Evolutionary conservation across 495 filamentous ascomycete genomes (phyloP).

Genomic region (Oleoguttula mirabilis): DNA sequence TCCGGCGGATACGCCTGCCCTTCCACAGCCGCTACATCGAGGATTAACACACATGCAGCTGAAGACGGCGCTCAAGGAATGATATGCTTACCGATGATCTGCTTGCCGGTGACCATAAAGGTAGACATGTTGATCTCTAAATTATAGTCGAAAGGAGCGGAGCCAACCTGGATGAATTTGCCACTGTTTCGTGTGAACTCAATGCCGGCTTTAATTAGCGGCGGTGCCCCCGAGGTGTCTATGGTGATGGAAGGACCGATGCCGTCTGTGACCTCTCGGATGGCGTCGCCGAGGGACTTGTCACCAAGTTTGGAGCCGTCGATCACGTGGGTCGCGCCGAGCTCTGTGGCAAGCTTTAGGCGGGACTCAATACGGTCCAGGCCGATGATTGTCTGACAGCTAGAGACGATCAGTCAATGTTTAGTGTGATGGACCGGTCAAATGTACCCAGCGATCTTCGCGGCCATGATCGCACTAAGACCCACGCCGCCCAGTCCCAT

Average conservation of each 20-base stretch:
- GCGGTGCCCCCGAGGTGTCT: slow-evolving; percentile 22
- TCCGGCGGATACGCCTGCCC: slow-evolving; percentile 17
- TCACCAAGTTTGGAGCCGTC: slow-evolving; percentile 18
- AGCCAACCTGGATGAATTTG: slow-evolving; percentile 23
- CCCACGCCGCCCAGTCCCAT: slow-evolving; percentile 25
- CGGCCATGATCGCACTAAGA: slow-evolving; percentile 24
- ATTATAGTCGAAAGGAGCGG: slow-evolving; percentile 17
- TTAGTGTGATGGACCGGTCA: background rate
- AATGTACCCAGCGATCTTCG: slow-evolving; percentile 15
- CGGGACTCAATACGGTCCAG: slow-evolving; percentile 19
- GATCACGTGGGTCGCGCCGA: slow-evolving; percentile 22
- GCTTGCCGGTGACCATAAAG: slow-evolving; percentile 21
- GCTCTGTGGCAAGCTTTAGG: slow-evolving; percentile 20
- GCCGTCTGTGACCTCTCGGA: slow-evolving; percentile 14
- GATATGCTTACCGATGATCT: slow-evolving; percentile 16
- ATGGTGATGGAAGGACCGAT: slow-evolving; percentile 15
- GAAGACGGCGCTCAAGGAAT: no score
- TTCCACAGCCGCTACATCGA: no score
- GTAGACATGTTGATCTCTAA: slow-evolving; percentile 11
- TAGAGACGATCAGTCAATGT: slow-evolving; percentile 1
- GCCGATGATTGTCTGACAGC: slow-evolving; percentile 22
- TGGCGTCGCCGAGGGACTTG: slow-evolving; percentile 9
- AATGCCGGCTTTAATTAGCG: slow-evolving; percentile 18
- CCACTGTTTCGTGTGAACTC: slow-evolving; percentile 19
- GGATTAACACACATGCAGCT: no score